Evolutionary conservation across 768 basidiomycete genomes (phyloP).

Genomic region (Amanita pallidorosea): DNA sequence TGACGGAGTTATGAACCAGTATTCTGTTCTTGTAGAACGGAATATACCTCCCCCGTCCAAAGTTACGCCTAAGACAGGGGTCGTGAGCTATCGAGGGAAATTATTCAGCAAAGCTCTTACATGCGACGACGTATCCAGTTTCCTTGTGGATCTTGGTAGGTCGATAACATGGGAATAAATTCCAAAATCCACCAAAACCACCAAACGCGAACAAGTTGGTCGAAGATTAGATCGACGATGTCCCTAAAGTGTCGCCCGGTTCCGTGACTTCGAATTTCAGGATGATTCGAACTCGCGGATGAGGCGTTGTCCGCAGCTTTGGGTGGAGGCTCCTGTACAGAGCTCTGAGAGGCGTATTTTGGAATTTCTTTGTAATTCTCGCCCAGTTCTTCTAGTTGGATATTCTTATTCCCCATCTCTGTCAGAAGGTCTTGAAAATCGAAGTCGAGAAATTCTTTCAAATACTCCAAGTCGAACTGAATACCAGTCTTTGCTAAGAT

Average conservation of each 20-base stretch:
- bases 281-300: not conserved
- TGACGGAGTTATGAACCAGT: slow-evolving; percentile 15
- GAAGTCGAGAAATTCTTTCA: slow-evolving; percentile 10
- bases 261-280: not conserved
- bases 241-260: slow-evolving; percentile 7
- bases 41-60: slow-evolving; percentile 18
- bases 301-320: not conserved
- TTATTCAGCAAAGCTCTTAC: slow-evolving; percentile 7
- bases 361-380: not conserved
- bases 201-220: slow-evolving; percentile 12
- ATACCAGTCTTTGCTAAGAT: slow-evolving; percentile 12
- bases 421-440: slow-evolving; percentile 9
- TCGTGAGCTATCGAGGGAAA: not conserved
- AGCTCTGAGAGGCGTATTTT: not conserved
- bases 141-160: slow-evolving; percentile 14
- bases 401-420: not conserved
- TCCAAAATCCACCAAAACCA: slow-evolving; percentile 17
- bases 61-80: slow-evolving; percentile 13
- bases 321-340: not conserved
- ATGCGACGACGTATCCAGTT: slow-evolving; percentile 14
- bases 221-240: slow-evolving; percentile 10
- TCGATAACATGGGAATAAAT: slow-evolving; percentile 13
- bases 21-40: slow-evolving; percentile 14
- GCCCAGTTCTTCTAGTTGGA: not conserved
- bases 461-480: slow-evolving; percentile 12